Percentiles rank a stretch among this genome's conserved stretches.
Conservation (phyloP, 768 basidiomycete species). For the Suillus decipiens region DNA sequence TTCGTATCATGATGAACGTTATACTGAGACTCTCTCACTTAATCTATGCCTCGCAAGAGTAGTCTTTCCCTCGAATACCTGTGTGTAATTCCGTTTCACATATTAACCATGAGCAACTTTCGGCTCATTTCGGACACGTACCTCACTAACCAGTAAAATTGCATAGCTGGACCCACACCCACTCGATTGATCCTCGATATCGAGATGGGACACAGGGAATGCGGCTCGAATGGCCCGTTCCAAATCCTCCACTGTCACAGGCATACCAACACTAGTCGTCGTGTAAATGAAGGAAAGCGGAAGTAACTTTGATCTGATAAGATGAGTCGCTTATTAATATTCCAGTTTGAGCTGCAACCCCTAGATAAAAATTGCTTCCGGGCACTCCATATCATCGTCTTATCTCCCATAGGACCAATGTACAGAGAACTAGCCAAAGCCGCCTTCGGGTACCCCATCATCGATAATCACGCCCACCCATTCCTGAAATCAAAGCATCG, state of each 20-base stretch:
- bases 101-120: slow-evolving; percentile 7
- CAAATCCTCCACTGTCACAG: slow-evolving; percentile 55
- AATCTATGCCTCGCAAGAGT: slow-evolving; percentile 77
- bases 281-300: slow-evolving; percentile 15
- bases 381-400: not conserved
- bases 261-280: slow-evolving; percentile 44
- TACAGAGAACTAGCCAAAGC: slow-evolving; percentile 20
- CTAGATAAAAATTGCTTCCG: slow-evolving; percentile 9
- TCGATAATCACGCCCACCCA: slow-evolving; percentile 83
- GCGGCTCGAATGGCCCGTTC: slow-evolving; percentile 64
- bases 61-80: slow-evolving; percentile 79
- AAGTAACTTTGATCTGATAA: slow-evolving; percentile 27
- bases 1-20: slow-evolving; percentile 10
- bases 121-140: slow-evolving; percentile 30
- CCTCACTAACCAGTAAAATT: slow-evolving; percentile 76
- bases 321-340: slow-evolving; percentile 13
- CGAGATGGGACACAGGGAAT: slow-evolving; percentile 64
- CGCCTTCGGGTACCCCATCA: slow-evolving; percentile 47
- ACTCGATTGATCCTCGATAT: slow-evolving; percentile 75
- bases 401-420: slow-evolving; percentile 16
- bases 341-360: not conserved
- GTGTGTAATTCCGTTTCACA: slow-evolving; percentile 1
- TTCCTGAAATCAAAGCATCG: slow-evolving; percentile 53
- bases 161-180: slow-evolving; percentile 83
- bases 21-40: slow-evolving; percentile 43